phyloP scores from a whole-genome alignment of 1,284 basidiomycete genomes.

The Sporisorium sorghi region DNA sequence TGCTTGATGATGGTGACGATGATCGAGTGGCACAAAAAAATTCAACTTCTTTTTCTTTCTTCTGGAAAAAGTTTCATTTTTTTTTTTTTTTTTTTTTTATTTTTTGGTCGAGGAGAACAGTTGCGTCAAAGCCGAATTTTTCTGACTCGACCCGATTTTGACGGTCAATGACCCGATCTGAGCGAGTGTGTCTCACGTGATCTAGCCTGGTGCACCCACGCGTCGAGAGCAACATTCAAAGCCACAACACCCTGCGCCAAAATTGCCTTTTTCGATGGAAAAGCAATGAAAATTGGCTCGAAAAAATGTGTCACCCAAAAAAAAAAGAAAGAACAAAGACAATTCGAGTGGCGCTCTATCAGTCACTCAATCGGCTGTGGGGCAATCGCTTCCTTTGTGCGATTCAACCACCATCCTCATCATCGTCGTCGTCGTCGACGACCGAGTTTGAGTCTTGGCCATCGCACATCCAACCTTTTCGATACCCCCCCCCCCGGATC shows the following conservation, averaged over 20 bases:
- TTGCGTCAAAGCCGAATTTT: constrained; percentile 14
- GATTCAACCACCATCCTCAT: neutral
- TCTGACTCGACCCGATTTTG: constrained; percentile 22
- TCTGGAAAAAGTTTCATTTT: constrained; percentile 16
- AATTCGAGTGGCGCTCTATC: neutral
- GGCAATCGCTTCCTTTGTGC: neutral
- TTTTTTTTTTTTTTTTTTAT: too few species aligned
- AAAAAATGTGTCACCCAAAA: constrained; percentile 9
- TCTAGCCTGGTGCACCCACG: constrained; percentile 4
- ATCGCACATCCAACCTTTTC: constrained; percentile 1
- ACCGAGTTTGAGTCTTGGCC: constrained; percentile 4
- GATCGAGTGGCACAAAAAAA: neutral
- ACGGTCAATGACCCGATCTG: neutral
- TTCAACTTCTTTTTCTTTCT: constrained; percentile 14
- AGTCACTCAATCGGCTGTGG: neutral
- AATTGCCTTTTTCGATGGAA: neutral
- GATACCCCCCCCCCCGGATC: constrained; percentile 26
- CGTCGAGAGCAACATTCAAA: constrained; percentile 7
- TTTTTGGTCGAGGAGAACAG: too few species aligned
- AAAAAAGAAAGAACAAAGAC: neutral
- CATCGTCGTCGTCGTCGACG: constrained; percentile 7
- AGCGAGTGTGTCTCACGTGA: constrained; percentile 17
- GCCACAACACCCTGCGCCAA: neutral
- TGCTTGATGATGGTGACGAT: neutral
- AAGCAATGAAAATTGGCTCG: constrained; percentile 5